These are phyloP conservation scores for Podospora pseudopauciseta DNA, from an alignment of 495 filamentous ascomycete genomes.

Conservation along the genomic window DNA sequence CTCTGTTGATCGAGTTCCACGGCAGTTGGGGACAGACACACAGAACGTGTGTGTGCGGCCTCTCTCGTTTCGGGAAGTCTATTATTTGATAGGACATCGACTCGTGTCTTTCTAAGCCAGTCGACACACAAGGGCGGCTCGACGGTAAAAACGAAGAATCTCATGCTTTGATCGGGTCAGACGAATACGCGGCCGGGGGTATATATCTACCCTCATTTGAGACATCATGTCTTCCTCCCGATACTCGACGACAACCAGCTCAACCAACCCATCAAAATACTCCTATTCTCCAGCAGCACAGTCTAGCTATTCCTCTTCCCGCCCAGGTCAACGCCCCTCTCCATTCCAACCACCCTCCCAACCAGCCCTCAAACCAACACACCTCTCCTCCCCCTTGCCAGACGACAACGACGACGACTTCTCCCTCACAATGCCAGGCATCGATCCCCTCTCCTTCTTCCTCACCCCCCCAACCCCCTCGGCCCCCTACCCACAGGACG, in stretches of 20 bases:
- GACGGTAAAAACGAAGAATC: neutral
- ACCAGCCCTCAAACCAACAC: neutral
- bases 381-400: neutral
- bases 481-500: slow-evolving; percentile 23
- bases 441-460: slow-evolving; percentile 47
- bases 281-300: slow-evolving; percentile 13
- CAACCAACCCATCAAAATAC: neutral
- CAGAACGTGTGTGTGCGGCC: neutral
- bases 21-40: slow-evolving; percentile 11
- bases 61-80: slow-evolving; percentile 13
- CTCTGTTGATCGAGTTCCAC: slow-evolving; percentile 15
- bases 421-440: slow-evolving; percentile 31
- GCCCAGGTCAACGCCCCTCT: no score
- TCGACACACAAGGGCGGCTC: neutral
- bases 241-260: no score
- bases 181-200: slow-evolving; percentile 2
- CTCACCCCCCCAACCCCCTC: slow-evolving; percentile 40
- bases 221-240: neutral
- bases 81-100: slow-evolving; percentile 21
- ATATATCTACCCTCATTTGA: slow-evolving; percentile 11
- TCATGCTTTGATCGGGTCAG: slow-evolving; percentile 5
- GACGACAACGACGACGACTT: slow-evolving; percentile 18
- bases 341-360: neutral
- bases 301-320: slow-evolving; percentile 17
- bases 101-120: slow-evolving; percentile 32